phyloP scores from a whole-genome alignment of 306 rosid species.

The Vicia sativa region DNA sequence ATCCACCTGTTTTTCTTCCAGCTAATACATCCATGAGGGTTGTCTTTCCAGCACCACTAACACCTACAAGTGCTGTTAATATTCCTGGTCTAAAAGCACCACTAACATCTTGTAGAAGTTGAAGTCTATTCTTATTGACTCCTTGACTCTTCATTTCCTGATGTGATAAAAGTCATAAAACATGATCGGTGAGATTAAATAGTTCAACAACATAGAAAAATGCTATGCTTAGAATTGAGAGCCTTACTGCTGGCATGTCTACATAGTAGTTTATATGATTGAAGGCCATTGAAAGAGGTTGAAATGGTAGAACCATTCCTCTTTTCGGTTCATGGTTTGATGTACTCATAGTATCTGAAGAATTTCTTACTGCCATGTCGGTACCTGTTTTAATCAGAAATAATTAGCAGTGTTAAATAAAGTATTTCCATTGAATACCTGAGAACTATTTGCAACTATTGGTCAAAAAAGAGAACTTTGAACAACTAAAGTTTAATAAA shows the following conservation, averaged over 20 bases:
- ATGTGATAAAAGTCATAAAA: not conserved
- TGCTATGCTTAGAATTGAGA: not conserved
- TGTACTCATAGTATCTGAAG: constrained; percentile 1
- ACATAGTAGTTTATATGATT: constrained; percentile 73
- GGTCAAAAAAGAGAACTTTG: too few species aligned
- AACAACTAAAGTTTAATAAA: not conserved
- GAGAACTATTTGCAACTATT: too few species aligned
- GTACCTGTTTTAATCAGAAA: constrained; percentile 10
- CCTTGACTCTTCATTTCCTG: constrained; percentile 85
- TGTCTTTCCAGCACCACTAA: constrained; percentile 73
- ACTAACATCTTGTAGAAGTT: constrained; percentile 63
- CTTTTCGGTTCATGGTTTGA: constrained; percentile 25
- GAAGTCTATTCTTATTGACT: constrained; percentile 55
- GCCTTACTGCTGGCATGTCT: constrained; percentile 77
- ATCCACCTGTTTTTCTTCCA: constrained; percentile 65
- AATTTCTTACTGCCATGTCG: constrained; percentile 33
- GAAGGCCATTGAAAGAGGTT: constrained; percentile 70
- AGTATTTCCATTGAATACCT: too few species aligned
- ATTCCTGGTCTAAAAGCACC: constrained; percentile 65
- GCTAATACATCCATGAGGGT: constrained; percentile 70
- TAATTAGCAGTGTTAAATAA: too few species aligned
- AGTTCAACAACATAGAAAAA: not conserved
- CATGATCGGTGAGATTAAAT: not conserved
- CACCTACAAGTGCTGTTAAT: constrained; percentile 64
- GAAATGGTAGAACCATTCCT: constrained; percentile 75